Evolutionary conservation across 176 grass and related monocot species (phyloP), one percentile per base, ranked within the genome.

Genomic region (Oryza glaberrima): DNA sequence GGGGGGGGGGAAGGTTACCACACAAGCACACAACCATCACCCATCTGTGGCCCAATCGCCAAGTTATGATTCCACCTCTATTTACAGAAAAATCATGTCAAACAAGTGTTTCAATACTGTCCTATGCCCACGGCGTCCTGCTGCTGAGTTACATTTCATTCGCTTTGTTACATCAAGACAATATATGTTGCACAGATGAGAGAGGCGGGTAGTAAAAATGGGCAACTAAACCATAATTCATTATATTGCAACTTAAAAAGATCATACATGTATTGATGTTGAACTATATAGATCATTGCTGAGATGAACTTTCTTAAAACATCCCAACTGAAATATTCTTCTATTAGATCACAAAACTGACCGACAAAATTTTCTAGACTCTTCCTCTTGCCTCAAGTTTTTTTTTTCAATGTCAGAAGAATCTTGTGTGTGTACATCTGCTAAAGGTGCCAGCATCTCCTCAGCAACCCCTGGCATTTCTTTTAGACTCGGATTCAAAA

Each of bases 301-400:
- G 77, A 78, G 46, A 94, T 74, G 70, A 74, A 46, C 81, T 64
- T 82, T 89, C 74, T 56, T 72, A 51, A 81, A 89, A 54, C 58
- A 70, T 23, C 87, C 81, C 80, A 87, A 83, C 68, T 32, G 76
- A 84, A 72, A 83, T 80, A 40, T 81, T 77, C 80, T 80, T 86
- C 83, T 91, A 91, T 94, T 73, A 81, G 73, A 70, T 89, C 78
- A 91, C 86, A 83, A 86, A 93, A 94, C 92, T 91, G 86, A 76
- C 73, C n/a, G 69, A 82, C 92, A 94, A 94, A 94, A 91, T 48
- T 94, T 84, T 58, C 61, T 19, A 48, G 70, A 89, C 35, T 60
- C 81, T 79, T 81, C 81, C 84, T 85, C 78, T 76, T 80, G 63
- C 82, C 83, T 66, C 67, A 56, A 48, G 78, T 77, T 66, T 85